Evolutionary conservation across 1,284 basidiomycete genomes (phyloP).

Genomic region (Leucoagaricus sp.): DNA sequence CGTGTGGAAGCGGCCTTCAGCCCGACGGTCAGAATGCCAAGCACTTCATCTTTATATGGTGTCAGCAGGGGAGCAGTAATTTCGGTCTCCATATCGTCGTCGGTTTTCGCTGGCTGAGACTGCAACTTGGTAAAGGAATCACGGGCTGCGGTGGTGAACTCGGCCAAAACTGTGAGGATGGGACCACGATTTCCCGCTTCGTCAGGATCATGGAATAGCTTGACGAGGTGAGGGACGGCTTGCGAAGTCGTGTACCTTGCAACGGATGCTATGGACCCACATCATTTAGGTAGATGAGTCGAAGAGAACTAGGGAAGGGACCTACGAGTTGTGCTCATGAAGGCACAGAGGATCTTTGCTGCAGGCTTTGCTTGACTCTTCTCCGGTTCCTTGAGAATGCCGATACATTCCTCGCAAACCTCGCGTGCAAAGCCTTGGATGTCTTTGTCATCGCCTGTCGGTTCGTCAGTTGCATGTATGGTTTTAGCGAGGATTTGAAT

Average conservation of each 20-base stretch:
- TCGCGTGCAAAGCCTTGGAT: conserved; percentile 67
- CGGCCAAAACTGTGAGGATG: conserved; percentile 61
- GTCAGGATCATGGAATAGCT: conserved; percentile 76
- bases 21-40: conserved; percentile 66
- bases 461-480: conserved; percentile 55
- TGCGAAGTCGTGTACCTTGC: conserved; percentile 68
- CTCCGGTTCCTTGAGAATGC: conserved; percentile 83
- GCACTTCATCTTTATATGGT: conserved; percentile 75
- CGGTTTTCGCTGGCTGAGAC: neutral
- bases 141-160: conserved; percentile 56
- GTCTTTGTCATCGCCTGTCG: conserved; percentile 36
- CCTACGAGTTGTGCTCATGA: conserved; percentile 78
- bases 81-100: conserved; percentile 10
- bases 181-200: conserved; percentile 77
- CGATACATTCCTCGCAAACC: conserved; percentile 79
- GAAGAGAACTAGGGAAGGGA: conserved; percentile 19
- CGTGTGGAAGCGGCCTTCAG: conserved; percentile 57
- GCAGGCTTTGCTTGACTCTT: conserved; percentile 88
- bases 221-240: conserved; percentile 72
- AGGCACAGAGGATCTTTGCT: conserved; percentile 76
- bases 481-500: conserved; percentile 73
- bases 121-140: conserved; percentile 34
- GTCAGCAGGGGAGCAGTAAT: conserved; percentile 47
- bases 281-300: conserved; percentile 8
- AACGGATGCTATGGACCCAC: conserved; percentile 57